Evolutionary conservation across 441 rosid species (phyloP).

Genomic region (Bocquillonia castaneifolia): DNA sequence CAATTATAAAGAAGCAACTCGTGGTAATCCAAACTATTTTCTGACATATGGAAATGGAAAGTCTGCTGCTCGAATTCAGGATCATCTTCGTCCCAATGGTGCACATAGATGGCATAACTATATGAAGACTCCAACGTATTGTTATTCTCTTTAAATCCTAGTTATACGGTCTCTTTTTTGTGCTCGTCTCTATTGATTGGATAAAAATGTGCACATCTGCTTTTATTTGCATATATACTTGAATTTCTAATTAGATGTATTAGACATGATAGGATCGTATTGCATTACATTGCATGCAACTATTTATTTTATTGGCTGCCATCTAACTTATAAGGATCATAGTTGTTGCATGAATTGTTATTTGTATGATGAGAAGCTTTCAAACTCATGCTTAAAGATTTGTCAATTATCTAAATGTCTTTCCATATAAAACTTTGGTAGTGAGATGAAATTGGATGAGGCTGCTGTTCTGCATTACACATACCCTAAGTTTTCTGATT

Average conservation of each 20-base stretch:
- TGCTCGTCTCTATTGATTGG: not conserved
- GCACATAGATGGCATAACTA: conserved; percentile 98
- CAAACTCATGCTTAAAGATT: conserved; percentile 1
- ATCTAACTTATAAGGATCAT: not conserved
- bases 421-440: conserved; percentile 19
- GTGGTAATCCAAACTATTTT: conserved; percentile 84
- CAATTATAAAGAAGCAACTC: conserved; percentile 71
- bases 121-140: conserved; percentile 64
- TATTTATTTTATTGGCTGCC: not conserved
- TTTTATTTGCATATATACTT: not conserved
- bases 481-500: conserved; percentile 79
- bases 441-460: conserved; percentile 78
- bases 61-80: conserved; percentile 82
- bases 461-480: conserved; percentile 86
- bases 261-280: not conserved
- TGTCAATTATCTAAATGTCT: conserved; percentile 8
- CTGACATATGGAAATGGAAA: conserved; percentile 91
- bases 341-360: not conserved
- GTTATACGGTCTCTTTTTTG: not conserved
- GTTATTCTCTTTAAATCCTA: conserved; percentile 14
- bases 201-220: not conserved
- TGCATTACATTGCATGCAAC: not conserved
- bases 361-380: not conserved
- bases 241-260: not conserved
- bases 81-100: conserved; percentile 91